phyloP scores from a whole-genome alignment of 192 early-diverging fungal species.

The Backusella morwellensis region DNA sequence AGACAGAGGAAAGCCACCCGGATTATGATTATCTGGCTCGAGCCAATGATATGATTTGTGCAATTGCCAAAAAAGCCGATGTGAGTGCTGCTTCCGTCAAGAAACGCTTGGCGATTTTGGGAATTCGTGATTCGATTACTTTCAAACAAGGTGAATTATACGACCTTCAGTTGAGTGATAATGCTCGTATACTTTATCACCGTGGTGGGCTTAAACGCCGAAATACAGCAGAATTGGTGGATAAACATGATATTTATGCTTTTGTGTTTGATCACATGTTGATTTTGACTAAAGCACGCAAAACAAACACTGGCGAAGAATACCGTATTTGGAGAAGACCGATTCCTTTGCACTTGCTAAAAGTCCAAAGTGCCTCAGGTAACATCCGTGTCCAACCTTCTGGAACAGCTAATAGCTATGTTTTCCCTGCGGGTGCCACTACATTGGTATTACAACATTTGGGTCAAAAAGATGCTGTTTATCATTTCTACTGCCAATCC shows the following conservation, averaged over 20 bases:
- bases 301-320: slow-evolving; percentile 56
- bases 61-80: slow-evolving; percentile 4
- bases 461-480: slow-evolving; percentile 43
- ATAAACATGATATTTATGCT: slow-evolving; percentile 70
- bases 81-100: neutral
- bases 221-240: slow-evolving; percentile 38
- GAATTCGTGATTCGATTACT: slow-evolving; percentile 24
- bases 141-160: slow-evolving; percentile 42
- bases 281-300: slow-evolving; percentile 66
- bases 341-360: slow-evolving; percentile 75
- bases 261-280: slow-evolving; percentile 91
- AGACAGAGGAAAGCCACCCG: slow-evolving; percentile 75
- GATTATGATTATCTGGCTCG: slow-evolving; percentile 65
- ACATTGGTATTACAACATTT: slow-evolving; percentile 27
- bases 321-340: slow-evolving; percentile 66
- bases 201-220: slow-evolving; percentile 73
- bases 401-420: neutral
- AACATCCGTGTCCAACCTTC: neutral
- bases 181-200: slow-evolving; percentile 68
- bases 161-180: slow-evolving; percentile 72
- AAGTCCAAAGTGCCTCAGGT: neutral
- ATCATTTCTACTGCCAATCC: slow-evolving; percentile 71
- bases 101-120: slow-evolving; percentile 12
- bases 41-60: slow-evolving; percentile 16
- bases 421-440: neutral